Evolutionary conservation across 2,329 filamentous ascomycete species (phyloP).

Genomic region (Arthrobotrys megalospora): DNA sequence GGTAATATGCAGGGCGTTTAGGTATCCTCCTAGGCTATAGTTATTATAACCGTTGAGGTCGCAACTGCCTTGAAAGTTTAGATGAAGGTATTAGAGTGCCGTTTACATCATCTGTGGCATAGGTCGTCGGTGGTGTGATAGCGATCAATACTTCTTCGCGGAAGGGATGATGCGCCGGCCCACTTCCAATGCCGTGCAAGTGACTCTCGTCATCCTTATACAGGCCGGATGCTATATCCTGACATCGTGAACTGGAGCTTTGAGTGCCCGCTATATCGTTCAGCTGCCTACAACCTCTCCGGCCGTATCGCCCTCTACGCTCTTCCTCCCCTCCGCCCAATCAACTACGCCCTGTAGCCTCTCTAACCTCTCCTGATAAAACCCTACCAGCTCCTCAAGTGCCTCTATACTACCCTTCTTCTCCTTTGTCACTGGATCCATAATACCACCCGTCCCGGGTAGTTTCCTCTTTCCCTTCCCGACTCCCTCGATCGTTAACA

Average conservation of each 20-base stretch:
- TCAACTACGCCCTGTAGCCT: slow-evolving; percentile 53
- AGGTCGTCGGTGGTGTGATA: neutral
- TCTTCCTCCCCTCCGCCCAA: slow-evolving; percentile 55
- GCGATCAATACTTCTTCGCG: neutral
- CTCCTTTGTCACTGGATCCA: slow-evolving; percentile 62
- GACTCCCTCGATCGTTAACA: slow-evolving; percentile 76
- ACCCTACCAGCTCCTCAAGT: slow-evolving; percentile 48
- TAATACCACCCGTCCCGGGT: slow-evolving; percentile 64
- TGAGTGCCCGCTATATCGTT: slow-evolving; percentile 2
- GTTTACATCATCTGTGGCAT: neutral
- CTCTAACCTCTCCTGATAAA: slow-evolving; percentile 54
- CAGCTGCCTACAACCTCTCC: slow-evolving; percentile 36
- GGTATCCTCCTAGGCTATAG: slow-evolving; percentile 3
- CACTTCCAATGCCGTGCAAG: neutral
- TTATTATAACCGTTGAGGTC: neutral
- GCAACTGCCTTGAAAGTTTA: neutral
- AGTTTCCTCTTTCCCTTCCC: slow-evolving; percentile 64
- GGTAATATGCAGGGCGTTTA: slow-evolving; percentile 21
- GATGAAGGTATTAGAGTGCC: neutral
- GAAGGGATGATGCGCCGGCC: neutral
- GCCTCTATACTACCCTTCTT: slow-evolving; percentile 42
- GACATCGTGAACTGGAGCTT: slow-evolving; percentile 3
- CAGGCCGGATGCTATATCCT: neutral
- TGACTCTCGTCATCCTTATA: neutral
- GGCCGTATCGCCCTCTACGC: slow-evolving; percentile 37